Conservation (phyloP, 352 stramenopile genomes). For the Globisporangium nodosum region DNA sequence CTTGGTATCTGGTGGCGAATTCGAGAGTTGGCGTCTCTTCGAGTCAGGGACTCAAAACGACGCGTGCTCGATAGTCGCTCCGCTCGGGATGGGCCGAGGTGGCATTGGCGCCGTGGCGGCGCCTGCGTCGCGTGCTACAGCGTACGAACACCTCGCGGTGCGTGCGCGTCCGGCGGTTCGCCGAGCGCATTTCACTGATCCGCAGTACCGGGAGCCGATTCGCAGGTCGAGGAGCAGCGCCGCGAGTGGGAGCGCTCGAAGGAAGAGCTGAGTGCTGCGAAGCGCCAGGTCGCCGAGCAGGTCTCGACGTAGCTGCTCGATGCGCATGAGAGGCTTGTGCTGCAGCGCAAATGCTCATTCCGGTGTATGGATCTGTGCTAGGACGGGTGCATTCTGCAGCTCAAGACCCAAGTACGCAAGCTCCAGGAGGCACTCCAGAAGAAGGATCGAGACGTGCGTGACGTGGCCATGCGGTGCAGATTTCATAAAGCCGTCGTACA, state of each 20-base stretch:
- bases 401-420: constrained; percentile 50
- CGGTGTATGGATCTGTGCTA: constrained; percentile 8
- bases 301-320: constrained; percentile 4
- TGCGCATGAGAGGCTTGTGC: too few relatives aligned
- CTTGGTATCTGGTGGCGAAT: background rate
- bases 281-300: constrained; percentile 39
- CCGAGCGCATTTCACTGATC: background rate
- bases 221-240: constrained; percentile 47
- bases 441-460: constrained; percentile 55
- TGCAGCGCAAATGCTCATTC: too few relatives aligned
- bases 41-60: background rate
- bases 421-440: constrained; percentile 54
- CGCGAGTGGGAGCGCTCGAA: constrained; percentile 51
- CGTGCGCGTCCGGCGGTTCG: background rate
- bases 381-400: constrained; percentile 50
- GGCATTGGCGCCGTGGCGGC: background rate
- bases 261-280: constrained; percentile 38
- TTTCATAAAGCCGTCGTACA: too few relatives aligned
- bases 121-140: background rate
- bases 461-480: background rate
- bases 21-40: constrained; percentile 6
- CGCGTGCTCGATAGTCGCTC: background rate
- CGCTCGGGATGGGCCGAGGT: constrained; percentile 5
- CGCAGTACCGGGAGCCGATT: background rate
- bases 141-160: constrained; percentile 12